phyloP scores from a whole-genome alignment of 768 basidiomycete genomes.

The Boletus subcaerulescens region DNA sequence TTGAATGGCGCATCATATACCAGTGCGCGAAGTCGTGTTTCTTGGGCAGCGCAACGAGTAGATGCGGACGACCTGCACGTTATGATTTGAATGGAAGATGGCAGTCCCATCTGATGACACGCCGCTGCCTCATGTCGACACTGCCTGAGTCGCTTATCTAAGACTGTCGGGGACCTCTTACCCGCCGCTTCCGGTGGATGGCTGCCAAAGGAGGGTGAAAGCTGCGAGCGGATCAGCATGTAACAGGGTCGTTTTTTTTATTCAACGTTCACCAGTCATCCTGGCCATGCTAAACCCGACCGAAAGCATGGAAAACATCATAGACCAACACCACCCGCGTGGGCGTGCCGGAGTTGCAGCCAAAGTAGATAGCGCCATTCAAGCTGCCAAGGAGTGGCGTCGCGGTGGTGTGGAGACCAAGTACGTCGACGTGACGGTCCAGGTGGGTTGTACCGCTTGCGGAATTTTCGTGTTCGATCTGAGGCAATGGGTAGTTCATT shows the following conservation, averaged over 20 bases:
- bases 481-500: conserved; percentile 52
- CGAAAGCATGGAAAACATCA: conserved; percentile 13
- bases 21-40: background rate
- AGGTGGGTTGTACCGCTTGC: conserved; percentile 35
- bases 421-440: conserved; percentile 58
- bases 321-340: conserved; percentile 6
- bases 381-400: conserved; percentile 32
- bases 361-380: conserved; percentile 31
- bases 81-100: no score
- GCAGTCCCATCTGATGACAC: background rate
- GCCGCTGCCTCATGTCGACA: background rate
- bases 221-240: background rate
- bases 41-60: no score
- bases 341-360: background rate
- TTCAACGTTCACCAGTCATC: background rate
- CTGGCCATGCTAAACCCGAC: conserved; percentile 10
- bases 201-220: no score
- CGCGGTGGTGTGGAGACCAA: conserved; percentile 36
- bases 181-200: no score
- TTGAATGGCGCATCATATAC: background rate
- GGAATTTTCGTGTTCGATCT: background rate
- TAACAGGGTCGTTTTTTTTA: background rate
- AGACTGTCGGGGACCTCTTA: background rate
- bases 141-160: background rate
- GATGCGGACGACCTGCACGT: no score